Conservation (phyloP, 331 rosid species). For the Saraca asoca region DNA sequence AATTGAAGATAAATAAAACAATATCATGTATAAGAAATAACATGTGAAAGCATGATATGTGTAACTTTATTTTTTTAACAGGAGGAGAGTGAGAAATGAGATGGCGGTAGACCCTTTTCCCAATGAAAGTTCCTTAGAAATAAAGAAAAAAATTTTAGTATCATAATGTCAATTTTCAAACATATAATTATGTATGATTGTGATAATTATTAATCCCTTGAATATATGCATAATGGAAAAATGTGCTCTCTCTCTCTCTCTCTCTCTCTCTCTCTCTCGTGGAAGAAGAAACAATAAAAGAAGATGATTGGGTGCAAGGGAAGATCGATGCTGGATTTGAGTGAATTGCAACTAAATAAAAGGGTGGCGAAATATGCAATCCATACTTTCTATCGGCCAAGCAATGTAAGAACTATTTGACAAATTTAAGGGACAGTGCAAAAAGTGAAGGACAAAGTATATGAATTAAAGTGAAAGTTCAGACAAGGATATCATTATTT, state of each 20-base stretch:
- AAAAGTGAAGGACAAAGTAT: slow-evolving; percentile 29
- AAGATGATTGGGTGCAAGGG: slow-evolving; percentile 50
- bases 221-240: slow-evolving; percentile 23
- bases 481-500: too few relatives aligned
- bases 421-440: neutral
- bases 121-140: slow-evolving; percentile 47
- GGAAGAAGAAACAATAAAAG: neutral
- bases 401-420: slow-evolving; percentile 44
- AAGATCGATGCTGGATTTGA: slow-evolving; percentile 53
- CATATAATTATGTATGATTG: slow-evolving; percentile 40
- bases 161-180: slow-evolving; percentile 41
- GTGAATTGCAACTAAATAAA: slow-evolving; percentile 52
- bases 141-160: slow-evolving; percentile 35
- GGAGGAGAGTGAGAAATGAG: slow-evolving; percentile 9
- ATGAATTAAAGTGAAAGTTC: too few relatives aligned
- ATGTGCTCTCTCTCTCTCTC: neutral
- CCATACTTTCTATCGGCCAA: slow-evolving; percentile 47
- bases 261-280: neutral
- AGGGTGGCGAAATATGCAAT: slow-evolving; percentile 57
- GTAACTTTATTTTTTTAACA: too few relatives aligned
- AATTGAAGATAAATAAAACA: too few relatives aligned
- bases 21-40: too few relatives aligned
- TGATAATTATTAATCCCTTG: slow-evolving; percentile 31
- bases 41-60: too few relatives aligned
- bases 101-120: slow-evolving; percentile 32